Base-by-base conservation (phyloP, 331 rosid species). In the Dryas integrifolia region DNA sequence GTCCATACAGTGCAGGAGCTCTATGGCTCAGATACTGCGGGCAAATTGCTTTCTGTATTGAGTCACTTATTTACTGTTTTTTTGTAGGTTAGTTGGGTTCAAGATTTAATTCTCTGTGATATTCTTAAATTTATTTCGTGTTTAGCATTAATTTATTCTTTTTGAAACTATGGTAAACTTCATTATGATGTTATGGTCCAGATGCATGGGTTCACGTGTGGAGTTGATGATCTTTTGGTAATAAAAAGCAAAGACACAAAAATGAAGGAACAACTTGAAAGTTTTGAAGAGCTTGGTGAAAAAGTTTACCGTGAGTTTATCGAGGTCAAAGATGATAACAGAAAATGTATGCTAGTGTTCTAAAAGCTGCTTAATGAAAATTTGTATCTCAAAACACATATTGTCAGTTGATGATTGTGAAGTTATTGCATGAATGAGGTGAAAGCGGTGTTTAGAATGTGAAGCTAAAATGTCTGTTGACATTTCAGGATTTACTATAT, bases 201-300 rank as follows among this genome's bases (percentile, higher is more conserved):
- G 98, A 79, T 82, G 85, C 97, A 94, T 60, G 97, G 96, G 51
- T 89, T 91, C 87, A 94, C 97, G 3, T 91, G 98, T 82, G 97
- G 98, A 66, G 89, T 94, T 38, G 96, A 91, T 58, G 98, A 91
- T 88, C 98, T 89, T 83, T 86, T 93, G 68, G 67, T 82, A 63
- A 67, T 66, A 63, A 76, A 77, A 72, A 81, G 65, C 73, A 94
- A 80, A 71, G 98, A 94, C 79, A 16, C 62, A 60, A 89, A 89
- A 82, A 88, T 96, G 86, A 75, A 80, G 83, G 73, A 81, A 69
- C 86, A 88, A 78, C 96, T 94, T 52, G 77, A 80, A 77, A 87
- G 86, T 74, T 94, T 96, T 67, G 96, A 91, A 75, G 86, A 85
- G 65, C 79, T 89, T 67, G 98, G 97, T 69, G 97, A 91, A 86